Evolutionary conservation across 1,284 basidiomycete species (phyloP), one percentile per base, ranked within the genome.

Genomic region (Athelia psychrophila): DNA sequence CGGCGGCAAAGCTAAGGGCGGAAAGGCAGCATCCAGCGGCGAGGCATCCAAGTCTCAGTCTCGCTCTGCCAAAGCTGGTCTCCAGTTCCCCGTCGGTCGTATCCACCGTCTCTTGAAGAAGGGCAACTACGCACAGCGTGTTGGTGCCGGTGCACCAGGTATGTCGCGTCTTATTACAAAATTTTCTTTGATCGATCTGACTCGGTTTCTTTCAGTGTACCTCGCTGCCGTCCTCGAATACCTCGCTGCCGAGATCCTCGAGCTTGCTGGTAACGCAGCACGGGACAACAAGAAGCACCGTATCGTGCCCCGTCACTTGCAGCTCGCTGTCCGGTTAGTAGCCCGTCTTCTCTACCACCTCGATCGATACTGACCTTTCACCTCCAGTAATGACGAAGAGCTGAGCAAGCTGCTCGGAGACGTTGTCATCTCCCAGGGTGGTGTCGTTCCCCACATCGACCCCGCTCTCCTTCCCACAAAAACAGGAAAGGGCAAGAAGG

Each of bases 51-150:
- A 84, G 67, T 69, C 80, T 13, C 76, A 85, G 66, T 91, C 90
- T 48, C 87, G 90, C 58, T 93, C 91, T 44, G 81, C 88, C 63
- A 93, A 93, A 75, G 81, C 81, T 59, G 89, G 88, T 61, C 82
- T 92, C 58, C 89, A 90, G 73, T 88, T 93, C 83, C 91, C 90
- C 54, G 91, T 93, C 69, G 91, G 91, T 81, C 91, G 91, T 88
- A 88, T 93, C 69, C 91, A 94, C 76, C 87, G 91, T 84, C 85
- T 91, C 58, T 73, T 93, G 60, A 91, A 92, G 82, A 85, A 84
- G 74, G 91, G 91, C 60, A 92, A 93, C 81, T 93, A 93, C 70
- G 88, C 87, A 44, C 83, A 87, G 66, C 86, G 87, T 67, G 80
- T 90, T 56, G 87, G 88, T 74, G 85, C 84, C 59, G 86, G 86